Percentiles rank a stretch among this genome's conserved stretches.
Evolutionary conservation across 257 asterid genomes (phyloP).

Genomic region (Salvia rosmarinus): DNA sequence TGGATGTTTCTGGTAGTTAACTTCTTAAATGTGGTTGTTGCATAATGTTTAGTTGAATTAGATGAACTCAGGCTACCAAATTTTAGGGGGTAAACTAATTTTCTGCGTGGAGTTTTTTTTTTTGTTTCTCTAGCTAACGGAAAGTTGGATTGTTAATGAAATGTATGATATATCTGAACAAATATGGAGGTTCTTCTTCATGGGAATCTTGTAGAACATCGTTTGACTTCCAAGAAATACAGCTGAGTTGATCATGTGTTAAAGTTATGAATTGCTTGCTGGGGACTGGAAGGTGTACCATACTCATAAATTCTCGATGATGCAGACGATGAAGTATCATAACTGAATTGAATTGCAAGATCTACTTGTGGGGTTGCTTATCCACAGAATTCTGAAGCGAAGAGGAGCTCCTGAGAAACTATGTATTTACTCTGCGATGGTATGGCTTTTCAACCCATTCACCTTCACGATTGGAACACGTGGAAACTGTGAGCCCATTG

Average conservation of each 20-base stretch:
- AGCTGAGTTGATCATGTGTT: constrained; percentile 1
- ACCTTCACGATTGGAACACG: constrained; percentile 98
- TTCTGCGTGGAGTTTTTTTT: neutral
- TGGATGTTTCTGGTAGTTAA: neutral
- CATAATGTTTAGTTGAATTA: neutral
- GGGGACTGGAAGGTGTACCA: neutral
- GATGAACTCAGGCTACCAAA: neutral
- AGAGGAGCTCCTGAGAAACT: constrained; percentile 78
- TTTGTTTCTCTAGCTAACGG: neutral
- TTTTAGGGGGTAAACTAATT: neutral
- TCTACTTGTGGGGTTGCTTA: constrained; percentile 83
- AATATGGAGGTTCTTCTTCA: neutral
- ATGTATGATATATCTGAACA: neutral
- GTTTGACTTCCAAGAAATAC: neutral
- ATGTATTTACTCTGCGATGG: constrained; percentile 59
- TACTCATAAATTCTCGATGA: constrained; percentile 4
- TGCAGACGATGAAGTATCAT: constrained; percentile 31
- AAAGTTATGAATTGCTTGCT: neutral
- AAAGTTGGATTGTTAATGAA: neutral
- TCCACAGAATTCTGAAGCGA: constrained; percentile 67
- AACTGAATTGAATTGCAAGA: constrained; percentile 51
- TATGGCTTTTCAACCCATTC: constrained; percentile 97
- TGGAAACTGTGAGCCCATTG: constrained; percentile 90
- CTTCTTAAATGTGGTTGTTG: neutral
- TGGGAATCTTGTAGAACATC: neutral